Evolutionary conservation across 1,284 basidiomycete species (phyloP), one percentile per base, ranked within the genome.

Genomic region (Fomitopsis schrenkii): DNA sequence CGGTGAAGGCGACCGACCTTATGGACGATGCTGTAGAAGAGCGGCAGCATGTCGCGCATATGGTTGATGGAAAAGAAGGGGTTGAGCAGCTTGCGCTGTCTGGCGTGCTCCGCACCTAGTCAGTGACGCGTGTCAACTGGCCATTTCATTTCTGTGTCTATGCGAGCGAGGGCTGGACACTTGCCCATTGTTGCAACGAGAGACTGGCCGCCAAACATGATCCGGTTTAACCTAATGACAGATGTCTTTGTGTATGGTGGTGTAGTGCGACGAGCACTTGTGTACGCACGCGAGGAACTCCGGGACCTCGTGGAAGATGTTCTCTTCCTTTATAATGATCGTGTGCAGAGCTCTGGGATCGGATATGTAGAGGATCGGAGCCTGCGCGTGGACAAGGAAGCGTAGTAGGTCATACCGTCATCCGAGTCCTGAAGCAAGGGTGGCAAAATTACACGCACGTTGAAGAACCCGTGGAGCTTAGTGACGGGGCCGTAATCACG

Each of bases 311-410:
- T 70, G 69, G 59, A 70, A 76, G 28, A 67, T 59, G 26, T 71
- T 61, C 55, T 71, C 69, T 8, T 76, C 75, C 59, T 74, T 76
- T 36, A 74, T 63, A 40, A 76, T 46, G 4, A 77, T 68, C 38
- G 64, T 62, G 40, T 72, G 68, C 55, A 75, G 59, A 0, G 73
- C 73, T 36, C 60, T 64, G 3, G 71, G 65, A 33, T 74, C 72
- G 33, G 62, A 63, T 22, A 71, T 62, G n/a, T 63, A 59, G 6
- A 73, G 60, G 17, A 4, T n/a, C n/a, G 63, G 63, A n/a, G 58
- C 48, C 68, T 71, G 17, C 9, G 22, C 22, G 22, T 22, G 22
- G 22, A 22, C 22, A 22, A 22, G 22, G 22, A 22, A 22, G 22
- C 22, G 22, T 22, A 22, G 22, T 22, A 22, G 22, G 22, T 22